Evolutionary conservation across 1,284 basidiomycete genomes (phyloP), one percentile per base, ranked within the genome.

Genomic region (Pseudomicrostroma phylloplanum): DNA sequence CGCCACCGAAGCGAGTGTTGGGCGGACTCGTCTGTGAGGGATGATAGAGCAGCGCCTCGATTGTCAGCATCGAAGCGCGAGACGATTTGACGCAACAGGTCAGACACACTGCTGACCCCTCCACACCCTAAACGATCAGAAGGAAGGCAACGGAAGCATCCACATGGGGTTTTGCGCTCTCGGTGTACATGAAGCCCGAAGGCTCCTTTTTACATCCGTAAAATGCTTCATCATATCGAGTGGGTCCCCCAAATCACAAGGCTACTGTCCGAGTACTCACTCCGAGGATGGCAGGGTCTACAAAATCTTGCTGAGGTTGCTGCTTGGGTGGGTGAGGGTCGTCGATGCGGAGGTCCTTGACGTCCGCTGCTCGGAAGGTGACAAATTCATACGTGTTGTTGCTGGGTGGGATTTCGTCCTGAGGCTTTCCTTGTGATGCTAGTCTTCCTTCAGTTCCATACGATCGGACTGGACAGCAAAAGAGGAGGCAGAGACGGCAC

Each of bases 391-490:
- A 81, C 13, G 79, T 73, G 42, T 75, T 77, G 23, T 79, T 77
- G 53, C 71, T 75, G 15, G 78, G 68, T 1, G 80, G 78, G 26
- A 81, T 77, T 61, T 77, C 80, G 55, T 79, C 79, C 21, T 73
- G 68, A 40, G 73, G 63, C n/a, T 88, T 85, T 9, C 74, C 79
- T 25, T 74, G 73, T 19, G 78, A 70, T 11, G 79, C 68, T 21
- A 88, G 85, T 74, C 90, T 86, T 63, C 86, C 84, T 79, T 92
- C 90, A 6, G 90, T 92, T 42, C 90, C 90, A 89, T 91, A 90
- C 51, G 89, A 91, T 73, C 84, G 90, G 43, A 92, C 90, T 90
- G 67, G 25, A 40, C 56, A 26, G 43, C 3, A 30, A 53, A 40
- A 49, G 46, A 6, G 23, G 12, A 48, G 46, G 46, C n/a, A 23